Evolutionary conservation across 2,329 filamentous ascomycete species (phyloP), one percentile per base, ranked within the genome.

Genomic region (Aspergillus calidoustus): DNA sequence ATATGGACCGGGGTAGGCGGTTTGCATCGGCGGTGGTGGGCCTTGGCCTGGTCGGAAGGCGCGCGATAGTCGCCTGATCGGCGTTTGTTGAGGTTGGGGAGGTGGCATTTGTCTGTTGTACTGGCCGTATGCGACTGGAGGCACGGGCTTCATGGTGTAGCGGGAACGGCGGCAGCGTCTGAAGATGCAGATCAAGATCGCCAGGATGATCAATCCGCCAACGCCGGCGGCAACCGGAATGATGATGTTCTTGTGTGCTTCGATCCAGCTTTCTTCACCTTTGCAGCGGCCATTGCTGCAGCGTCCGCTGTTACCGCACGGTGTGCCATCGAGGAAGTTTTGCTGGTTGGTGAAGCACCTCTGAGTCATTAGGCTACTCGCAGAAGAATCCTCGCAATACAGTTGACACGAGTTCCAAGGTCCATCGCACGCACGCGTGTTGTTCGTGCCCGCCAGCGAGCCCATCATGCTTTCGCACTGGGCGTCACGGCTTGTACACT

Each of bases 271-370:
- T 57, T 80, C 82, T 65, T 96, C 88, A 77, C 92, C 93, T 69
- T 84, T 77, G 78, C 95, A 99, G 68, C 83, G 80, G 48, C 95
- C 95, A 69, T 93, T 94, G 55, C 76, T 74, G 77, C 95, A 99
- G 60, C 81, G 83, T 7, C 95, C 95, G 58, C 92, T 91, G 19
- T 90, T 91, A 56, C 87, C 84, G 74, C 95, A 99, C 1, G 86
- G 81, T 1, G 95, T 98, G 19, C 95, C 95, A 73, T 99, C 95
- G 31, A 98, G 82, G 79, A 96, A 98, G 78, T 96, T 95, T 74
- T 97, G 93, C 74, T 91, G 89, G 79, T 96, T 86, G 23, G 63
- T 58, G 63, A 90, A 89, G 77, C 92, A 48, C 28, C 34, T 30
- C 9, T 17, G n/a, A 9, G 11, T 44, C 30, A 50, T 19, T 22